Evolutionary conservation across 2,329 filamentous ascomycete genomes (phyloP), one percentile per base, ranked within the genome.

Genomic region (Arthrobotrys conoides): DNA sequence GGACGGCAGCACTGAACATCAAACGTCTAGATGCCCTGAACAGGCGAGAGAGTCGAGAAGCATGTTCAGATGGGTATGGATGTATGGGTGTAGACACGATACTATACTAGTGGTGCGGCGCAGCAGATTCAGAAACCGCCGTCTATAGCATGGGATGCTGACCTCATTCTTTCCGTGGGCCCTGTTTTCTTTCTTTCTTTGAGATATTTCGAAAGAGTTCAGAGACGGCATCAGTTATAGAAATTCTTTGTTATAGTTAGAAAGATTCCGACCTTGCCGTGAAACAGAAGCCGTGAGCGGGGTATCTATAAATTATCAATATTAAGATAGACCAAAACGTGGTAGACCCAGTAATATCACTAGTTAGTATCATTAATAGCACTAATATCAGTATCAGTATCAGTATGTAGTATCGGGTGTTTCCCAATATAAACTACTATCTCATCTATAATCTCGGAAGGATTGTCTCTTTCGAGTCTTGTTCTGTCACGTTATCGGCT

Each of bases 371-470:
- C n/a, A n/a, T n/a, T n/a, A n/a, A n/a, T n/a, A n/a, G n/a, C n/a
- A n/a, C n/a, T n/a, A n/a, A n/a, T n/a, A n/a, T n/a, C n/a, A n/a
- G n/a, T n/a, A n/a, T n/a, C n/a, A n/a, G n/a, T n/a, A n/a, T n/a
- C n/a, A n/a, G n/a, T n/a, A n/a, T n/a, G 36, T 27, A 48, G 46
- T 44, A 49, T 61, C 66, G 41, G 57, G 18, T 51, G 55, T 24
- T 46, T 63, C 55, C 38, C 55, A 48, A 63, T 63, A 71, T 51
- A 44, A 30, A 71, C 46, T 36, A 20, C 46, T 6, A 18, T 48
- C 24, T 57, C 41, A 6, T 65, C 51, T 36, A 61, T 61, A 75
- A 75, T 75, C 51, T 75, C 64, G 71, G 71, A 57, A 75, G 53
- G 36, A 57, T 24, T 53, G 55, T 53, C 71, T 64, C 44, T 64